Evolutionary conservation across 2,329 filamentous ascomycete species (phyloP).

Genomic region (Fusarium redolens): DNA sequence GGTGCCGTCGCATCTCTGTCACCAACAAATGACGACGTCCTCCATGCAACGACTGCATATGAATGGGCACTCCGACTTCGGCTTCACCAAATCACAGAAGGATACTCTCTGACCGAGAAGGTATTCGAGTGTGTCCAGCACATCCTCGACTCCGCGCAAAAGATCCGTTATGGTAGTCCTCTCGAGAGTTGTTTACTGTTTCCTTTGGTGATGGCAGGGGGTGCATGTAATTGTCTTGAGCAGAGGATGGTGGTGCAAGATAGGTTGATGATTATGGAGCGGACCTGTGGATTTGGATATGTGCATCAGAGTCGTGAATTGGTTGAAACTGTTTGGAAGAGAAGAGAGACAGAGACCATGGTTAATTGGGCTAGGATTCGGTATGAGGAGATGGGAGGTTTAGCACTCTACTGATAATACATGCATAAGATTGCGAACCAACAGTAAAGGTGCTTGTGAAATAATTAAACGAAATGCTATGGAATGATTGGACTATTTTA

Average conservation of each 20-base stretch:
- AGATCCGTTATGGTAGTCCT: not conserved
- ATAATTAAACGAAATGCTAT: not conserved
- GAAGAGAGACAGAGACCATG: constrained; percentile 7
- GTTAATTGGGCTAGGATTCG: constrained; percentile 15
- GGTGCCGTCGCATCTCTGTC: not conserved
- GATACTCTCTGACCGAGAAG: not conserved
- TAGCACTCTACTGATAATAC: not conserved
- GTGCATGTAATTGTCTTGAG: constrained; percentile 3
- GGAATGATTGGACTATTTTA: not conserved
- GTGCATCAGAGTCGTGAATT: constrained; percentile 12
- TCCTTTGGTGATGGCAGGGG: constrained; percentile 4
- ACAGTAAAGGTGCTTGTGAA: too few species aligned
- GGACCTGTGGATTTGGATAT: constrained; percentile 7
- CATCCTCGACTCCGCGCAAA: not conserved
- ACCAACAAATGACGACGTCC: not conserved
- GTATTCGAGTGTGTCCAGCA: constrained; percentile 6
- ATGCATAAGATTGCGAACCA: rapidly evolving
- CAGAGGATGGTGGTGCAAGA: constrained; percentile 11
- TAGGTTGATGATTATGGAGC: constrained; percentile 6
- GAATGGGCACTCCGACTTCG: constrained; percentile 12
- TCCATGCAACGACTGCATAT: constrained; percentile 8
- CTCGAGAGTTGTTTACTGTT: constrained; percentile 1
- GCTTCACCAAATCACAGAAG: constrained; percentile 16
- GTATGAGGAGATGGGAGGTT: constrained; percentile 12
- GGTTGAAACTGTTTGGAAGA: constrained; percentile 15